Evolutionary conservation across 2,329 filamentous ascomycete genomes (phyloP).

Genomic region (Calonectria hongkongensis): DNA sequence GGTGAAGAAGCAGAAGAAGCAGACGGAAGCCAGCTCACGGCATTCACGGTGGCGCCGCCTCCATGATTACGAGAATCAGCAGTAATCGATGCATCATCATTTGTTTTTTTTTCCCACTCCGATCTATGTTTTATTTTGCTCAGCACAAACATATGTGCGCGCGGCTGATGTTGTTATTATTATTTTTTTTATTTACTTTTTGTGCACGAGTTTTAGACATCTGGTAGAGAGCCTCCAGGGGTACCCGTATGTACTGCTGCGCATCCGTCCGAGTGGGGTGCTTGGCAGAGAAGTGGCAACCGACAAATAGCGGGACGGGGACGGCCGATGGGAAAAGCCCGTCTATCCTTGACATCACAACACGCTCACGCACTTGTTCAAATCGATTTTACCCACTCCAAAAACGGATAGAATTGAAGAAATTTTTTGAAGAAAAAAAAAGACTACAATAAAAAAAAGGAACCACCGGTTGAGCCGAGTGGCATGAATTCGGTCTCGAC

Average conservation of each 20-base stretch:
- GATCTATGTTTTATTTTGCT: neutral
- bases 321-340: constrained; percentile 26
- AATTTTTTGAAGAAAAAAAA: too few species aligned
- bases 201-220: constrained; percentile 26
- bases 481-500: neutral
- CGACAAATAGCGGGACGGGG: constrained; percentile 16
- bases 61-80: constrained; percentile 1
- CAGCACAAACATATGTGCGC: neutral
- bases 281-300: constrained; percentile 18
- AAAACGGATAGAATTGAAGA: too few species aligned
- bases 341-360: constrained; percentile 20
- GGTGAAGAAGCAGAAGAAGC: neutral
- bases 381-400: too few species aligned
- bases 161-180: neutral
- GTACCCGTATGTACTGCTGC: neutral
- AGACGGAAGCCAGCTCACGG: constrained; percentile 3
- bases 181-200: constrained; percentile 1
- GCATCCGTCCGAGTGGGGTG: constrained; percentile 12
- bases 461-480: neutral
- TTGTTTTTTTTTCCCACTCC: neutral
- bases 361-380: neutral
- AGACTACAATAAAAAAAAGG: too few species aligned
- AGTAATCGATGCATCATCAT: constrained; percentile 9
- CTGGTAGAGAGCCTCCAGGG: neutral
- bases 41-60: constrained; percentile 14